Evolutionary conservation across 2,329 filamentous ascomycete genomes (phyloP).

Genomic region (Phyllosticta ampelicida): DNA sequence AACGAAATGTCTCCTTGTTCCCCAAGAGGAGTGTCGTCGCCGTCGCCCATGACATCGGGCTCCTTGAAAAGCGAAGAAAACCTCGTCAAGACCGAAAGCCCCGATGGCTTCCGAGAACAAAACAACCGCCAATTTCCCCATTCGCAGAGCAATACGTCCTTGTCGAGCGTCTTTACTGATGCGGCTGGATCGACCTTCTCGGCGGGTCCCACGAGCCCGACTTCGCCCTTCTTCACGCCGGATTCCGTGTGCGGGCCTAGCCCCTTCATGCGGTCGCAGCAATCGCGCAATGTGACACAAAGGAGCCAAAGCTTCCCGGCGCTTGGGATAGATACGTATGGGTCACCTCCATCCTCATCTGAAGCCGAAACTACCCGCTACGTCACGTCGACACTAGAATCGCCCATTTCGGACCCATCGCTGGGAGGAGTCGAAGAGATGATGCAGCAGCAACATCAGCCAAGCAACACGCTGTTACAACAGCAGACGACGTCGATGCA

Average conservation of each 20-base stretch:
- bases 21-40: constrained; percentile 53
- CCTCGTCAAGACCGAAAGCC: constrained; percentile 42
- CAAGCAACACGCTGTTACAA: constrained; percentile 17
- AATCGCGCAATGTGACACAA: constrained; percentile 37
- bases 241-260: constrained; percentile 54
- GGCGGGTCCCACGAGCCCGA: constrained; percentile 60
- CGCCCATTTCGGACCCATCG: constrained; percentile 27
- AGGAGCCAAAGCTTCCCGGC: constrained; percentile 73
- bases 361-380: constrained; percentile 48
- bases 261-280: constrained; percentile 50
- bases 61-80: constrained; percentile 60
- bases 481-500: constrained; percentile 31
- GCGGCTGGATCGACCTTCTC: constrained; percentile 57
- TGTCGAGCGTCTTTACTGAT: constrained; percentile 58
- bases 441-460: constrained; percentile 23
- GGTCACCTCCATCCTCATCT: constrained; percentile 39
- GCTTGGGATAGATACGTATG: constrained; percentile 52
- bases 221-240: constrained; percentile 68
- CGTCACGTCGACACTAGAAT: constrained; percentile 37
- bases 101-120: constrained; percentile 51
- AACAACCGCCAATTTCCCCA: constrained; percentile 48
- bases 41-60: constrained; percentile 53
- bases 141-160: constrained; percentile 54
- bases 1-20: constrained; percentile 63
- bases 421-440: constrained; percentile 32